Evolutionary conservation across 2,329 filamentous ascomycete species (phyloP).

Genomic region (Metarhizium sp.): DNA sequence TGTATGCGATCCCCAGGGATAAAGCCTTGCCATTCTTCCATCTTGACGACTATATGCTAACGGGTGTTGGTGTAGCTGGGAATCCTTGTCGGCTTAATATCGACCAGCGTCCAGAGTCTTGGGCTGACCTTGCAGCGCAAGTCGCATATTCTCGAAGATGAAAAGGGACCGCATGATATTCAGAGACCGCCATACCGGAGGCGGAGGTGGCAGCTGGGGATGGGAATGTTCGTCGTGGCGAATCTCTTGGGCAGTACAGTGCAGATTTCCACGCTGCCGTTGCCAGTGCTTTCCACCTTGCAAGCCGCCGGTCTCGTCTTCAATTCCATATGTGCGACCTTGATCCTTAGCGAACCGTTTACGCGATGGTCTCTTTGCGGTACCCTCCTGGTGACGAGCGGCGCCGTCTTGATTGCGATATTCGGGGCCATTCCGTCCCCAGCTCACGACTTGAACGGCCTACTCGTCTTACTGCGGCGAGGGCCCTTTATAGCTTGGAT

Average conservation of each 20-base stretch:
- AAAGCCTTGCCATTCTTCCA: background rate
- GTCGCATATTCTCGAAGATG: conserved; percentile 95
- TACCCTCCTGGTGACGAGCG: conserved; percentile 76
- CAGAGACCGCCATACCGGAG: conserved; percentile 82
- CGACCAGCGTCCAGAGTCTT: conserved; percentile 89
- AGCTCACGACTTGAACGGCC: conserved; percentile 75
- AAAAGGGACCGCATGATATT: conserved; percentile 70
- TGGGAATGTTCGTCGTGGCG: conserved; percentile 93
- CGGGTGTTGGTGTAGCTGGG: conserved; percentile 54
- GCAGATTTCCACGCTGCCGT: conserved; percentile 89
- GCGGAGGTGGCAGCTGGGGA: conserved; percentile 91
- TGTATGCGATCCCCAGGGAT: conserved; percentile 36
- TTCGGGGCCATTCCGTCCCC: conserved; percentile 93
- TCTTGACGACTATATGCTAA: conserved; percentile 1
- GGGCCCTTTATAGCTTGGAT: conserved; percentile 84
- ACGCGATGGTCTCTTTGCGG: conserved; percentile 88
- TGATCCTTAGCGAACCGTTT: conserved; percentile 89
- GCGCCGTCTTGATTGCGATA: conserved; percentile 83
- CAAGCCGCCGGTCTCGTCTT: conserved; percentile 96
- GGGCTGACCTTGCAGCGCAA: conserved; percentile 95
- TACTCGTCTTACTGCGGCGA: conserved; percentile 65
- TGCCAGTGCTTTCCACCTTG: conserved; percentile 88
- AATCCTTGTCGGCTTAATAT: conserved; percentile 85
- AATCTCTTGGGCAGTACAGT: conserved; percentile 94
- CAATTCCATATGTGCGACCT: conserved; percentile 93